phyloP scores from a whole-genome alignment of 2,329 filamentous ascomycete species.

The Aspergillus neoniger region DNA sequence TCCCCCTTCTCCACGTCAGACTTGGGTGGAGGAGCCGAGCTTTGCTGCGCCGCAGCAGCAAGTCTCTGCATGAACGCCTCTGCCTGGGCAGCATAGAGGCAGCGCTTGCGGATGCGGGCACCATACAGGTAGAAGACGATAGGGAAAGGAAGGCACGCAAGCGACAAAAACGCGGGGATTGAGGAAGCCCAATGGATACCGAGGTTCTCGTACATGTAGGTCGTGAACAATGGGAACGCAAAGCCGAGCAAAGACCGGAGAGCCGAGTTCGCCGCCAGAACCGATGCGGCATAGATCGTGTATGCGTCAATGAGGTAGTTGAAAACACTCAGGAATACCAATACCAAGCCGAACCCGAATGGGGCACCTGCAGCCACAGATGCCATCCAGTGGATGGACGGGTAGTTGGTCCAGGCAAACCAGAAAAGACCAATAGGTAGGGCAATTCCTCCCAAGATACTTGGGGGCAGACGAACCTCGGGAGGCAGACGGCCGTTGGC shows the following conservation, averaged over 20 bases:
- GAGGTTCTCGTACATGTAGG: slow-evolving; percentile 46
- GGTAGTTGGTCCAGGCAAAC: slow-evolving; percentile 61
- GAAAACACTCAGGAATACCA: slow-evolving; percentile 43
- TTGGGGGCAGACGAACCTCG: slow-evolving; percentile 56
- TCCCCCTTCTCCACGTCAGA: slow-evolving; percentile 22
- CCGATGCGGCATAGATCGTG: slow-evolving; percentile 46
- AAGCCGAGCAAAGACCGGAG: slow-evolving; percentile 51
- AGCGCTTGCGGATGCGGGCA: slow-evolving; percentile 40
- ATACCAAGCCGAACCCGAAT: slow-evolving; percentile 45
- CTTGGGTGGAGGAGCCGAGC: slow-evolving; percentile 10
- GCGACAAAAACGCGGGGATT: slow-evolving; percentile 49
- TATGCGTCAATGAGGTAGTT: slow-evolving; percentile 49
- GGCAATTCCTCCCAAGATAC: slow-evolving; percentile 50
- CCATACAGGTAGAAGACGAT: slow-evolving; percentile 50
- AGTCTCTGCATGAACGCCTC: slow-evolving; percentile 41
- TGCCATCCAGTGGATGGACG: slow-evolving; percentile 42
- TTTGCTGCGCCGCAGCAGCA: slow-evolving; percentile 28
- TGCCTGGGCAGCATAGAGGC: slow-evolving; percentile 43
- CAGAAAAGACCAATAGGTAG: slow-evolving; percentile 60
- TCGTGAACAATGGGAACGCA: slow-evolving; percentile 52
- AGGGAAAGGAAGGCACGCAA: slow-evolving; percentile 48
- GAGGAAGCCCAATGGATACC: slow-evolving; percentile 54
- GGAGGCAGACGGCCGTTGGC: slow-evolving; percentile 51
- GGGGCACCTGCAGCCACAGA: slow-evolving; percentile 38
- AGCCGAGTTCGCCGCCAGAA: slow-evolving; percentile 49